Evolutionary conservation across 2,329 filamentous ascomycete genomes (phyloP).

Genomic region (Exophiala alcalophila): DNA sequence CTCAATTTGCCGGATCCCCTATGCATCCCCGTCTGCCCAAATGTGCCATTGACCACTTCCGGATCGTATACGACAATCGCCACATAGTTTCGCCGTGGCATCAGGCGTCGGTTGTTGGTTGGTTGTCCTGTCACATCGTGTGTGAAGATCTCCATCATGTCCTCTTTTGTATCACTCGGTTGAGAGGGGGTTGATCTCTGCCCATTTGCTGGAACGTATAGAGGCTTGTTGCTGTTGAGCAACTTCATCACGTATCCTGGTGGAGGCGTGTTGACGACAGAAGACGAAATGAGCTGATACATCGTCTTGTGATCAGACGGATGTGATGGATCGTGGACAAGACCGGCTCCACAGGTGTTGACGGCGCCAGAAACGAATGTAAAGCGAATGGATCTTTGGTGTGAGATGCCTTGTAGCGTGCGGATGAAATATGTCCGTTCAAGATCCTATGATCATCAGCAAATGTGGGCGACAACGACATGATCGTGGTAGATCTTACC

Average conservation of each 20-base stretch:
- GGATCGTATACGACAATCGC: slow-evolving; percentile 94
- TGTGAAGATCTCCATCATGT: slow-evolving; percentile 99
- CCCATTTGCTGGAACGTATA: slow-evolving; percentile 92
- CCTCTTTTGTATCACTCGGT: slow-evolving; percentile 91
- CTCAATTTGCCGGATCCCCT: slow-evolving; percentile 62
- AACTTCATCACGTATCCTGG: slow-evolving; percentile 84
- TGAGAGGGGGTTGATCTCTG: slow-evolving; percentile 61
- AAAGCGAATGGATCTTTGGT: slow-evolving; percentile 94
- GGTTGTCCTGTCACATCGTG: slow-evolving; percentile 81
- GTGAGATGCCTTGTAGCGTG: slow-evolving; percentile 89
- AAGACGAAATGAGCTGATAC: slow-evolving; percentile 94
- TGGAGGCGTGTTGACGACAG: slow-evolving; percentile 86
- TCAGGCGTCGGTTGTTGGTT: slow-evolving; percentile 83
- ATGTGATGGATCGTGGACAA: slow-evolving; percentile 89
- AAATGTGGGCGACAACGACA: too few relatives aligned
- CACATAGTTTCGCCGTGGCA: slow-evolving; percentile 89
- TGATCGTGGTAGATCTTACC: slow-evolving; percentile 40
- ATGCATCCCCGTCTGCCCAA: slow-evolving; percentile 40
- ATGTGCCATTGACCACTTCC: slow-evolving; percentile 60
- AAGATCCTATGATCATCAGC: slow-evolving; percentile 60
- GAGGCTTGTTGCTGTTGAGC: slow-evolving; percentile 78
- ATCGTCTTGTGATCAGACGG: slow-evolving; percentile 97
- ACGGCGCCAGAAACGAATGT: slow-evolving; percentile 91
- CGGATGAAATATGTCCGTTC: slow-evolving; percentile 95
- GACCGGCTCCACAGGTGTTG: slow-evolving; percentile 83